Percentiles rank a stretch among this genome's conserved stretches.
phyloP scores from a whole-genome alignment of 2,329 filamentous ascomycete genomes.

The Fusarium liriodendri region DNA sequence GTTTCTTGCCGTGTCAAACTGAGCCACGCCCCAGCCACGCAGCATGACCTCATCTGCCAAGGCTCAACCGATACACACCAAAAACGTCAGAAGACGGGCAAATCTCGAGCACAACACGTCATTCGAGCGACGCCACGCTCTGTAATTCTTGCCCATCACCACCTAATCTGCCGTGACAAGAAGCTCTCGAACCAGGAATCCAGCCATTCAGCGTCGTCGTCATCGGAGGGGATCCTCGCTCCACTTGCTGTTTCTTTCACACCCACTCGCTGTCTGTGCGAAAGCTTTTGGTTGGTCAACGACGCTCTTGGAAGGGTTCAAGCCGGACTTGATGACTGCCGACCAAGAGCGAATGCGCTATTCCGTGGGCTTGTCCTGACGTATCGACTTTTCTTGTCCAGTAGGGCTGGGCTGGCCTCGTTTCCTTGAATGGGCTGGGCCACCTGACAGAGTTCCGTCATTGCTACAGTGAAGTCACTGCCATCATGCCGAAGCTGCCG shows the following conservation, averaged over 20 bases:
- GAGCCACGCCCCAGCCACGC: slow-evolving; percentile 25
- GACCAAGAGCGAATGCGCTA: slow-evolving; percentile 15
- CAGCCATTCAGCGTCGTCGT: slow-evolving; percentile 36
- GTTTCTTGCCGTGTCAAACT: not conserved
- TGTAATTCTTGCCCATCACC: not conserved
- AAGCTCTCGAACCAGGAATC: slow-evolving; percentile 10
- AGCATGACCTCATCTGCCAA: slow-evolving; percentile 25
- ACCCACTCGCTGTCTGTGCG: not conserved
- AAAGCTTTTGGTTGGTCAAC: slow-evolving; percentile 19
- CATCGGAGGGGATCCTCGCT: slow-evolving; percentile 23
- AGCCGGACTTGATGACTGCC: slow-evolving; percentile 31
- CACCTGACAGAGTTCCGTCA: slow-evolving; percentile 27
- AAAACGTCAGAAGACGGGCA: slow-evolving; percentile 26
- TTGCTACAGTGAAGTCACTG: slow-evolving; percentile 19
- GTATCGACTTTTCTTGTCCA: slow-evolving; percentile 18
- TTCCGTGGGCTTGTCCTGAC: slow-evolving; percentile 21
- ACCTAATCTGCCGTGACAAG: not conserved
- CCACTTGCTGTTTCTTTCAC: not conserved
- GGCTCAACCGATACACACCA: not conserved
- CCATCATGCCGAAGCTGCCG: slow-evolving; percentile 28
- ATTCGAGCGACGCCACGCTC: slow-evolving; percentile 20
- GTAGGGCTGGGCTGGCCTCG: slow-evolving; percentile 24
- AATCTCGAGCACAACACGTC: slow-evolving; percentile 27
- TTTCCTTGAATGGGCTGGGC: slow-evolving; percentile 15
- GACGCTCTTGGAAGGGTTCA: slow-evolving; percentile 29